A percentile compares a stretch with the other conserved stretches of the same genome.
Evolutionary conservation across 2,329 filamentous ascomycete species (phyloP).

Genomic region (Diaporthe velutina): DNA sequence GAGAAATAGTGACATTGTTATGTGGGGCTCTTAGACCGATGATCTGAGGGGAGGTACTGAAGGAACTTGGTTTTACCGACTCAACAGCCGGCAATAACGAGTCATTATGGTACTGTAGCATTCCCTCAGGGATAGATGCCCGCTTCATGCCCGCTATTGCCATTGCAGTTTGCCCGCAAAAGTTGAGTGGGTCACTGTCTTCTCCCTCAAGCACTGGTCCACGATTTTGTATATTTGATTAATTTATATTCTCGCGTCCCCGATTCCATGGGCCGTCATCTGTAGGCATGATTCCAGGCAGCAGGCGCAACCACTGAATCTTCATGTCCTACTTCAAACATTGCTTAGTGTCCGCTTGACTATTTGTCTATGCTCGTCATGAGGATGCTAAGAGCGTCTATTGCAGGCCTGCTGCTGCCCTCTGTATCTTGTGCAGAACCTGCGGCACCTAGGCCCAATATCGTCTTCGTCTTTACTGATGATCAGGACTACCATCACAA

Average conservation of each 20-base stretch:
- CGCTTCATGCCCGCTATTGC: no score
- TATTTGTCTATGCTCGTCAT: background rate
- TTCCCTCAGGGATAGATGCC: background rate
- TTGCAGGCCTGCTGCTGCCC: background rate
- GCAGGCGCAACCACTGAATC: no score
- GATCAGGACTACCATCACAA: constrained; percentile 74
- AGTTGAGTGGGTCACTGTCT: background rate
- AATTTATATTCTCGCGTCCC: no score
- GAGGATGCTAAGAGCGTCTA: background rate
- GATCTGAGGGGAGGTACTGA: background rate
- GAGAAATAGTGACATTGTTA: background rate
- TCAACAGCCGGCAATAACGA: background rate
- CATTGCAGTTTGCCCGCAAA: no score
- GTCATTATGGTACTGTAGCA: background rate
- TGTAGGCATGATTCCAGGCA: background rate
- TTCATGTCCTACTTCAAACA: no score
- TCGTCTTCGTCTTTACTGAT: constrained; percentile 74
- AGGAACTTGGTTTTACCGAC: background rate
- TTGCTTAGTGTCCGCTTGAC: background rate
- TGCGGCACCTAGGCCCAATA: constrained; percentile 57
- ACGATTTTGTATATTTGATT: background rate
- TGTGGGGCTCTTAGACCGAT: background rate
- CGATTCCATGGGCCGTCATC: no score
- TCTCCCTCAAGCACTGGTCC: background rate
- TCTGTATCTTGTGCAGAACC: background rate